Evolutionary conservation across 1,139 yeast species (phyloP), one percentile per base, ranked within the genome.

Genomic region (Keqinozyma sinolaborantium): DNA sequence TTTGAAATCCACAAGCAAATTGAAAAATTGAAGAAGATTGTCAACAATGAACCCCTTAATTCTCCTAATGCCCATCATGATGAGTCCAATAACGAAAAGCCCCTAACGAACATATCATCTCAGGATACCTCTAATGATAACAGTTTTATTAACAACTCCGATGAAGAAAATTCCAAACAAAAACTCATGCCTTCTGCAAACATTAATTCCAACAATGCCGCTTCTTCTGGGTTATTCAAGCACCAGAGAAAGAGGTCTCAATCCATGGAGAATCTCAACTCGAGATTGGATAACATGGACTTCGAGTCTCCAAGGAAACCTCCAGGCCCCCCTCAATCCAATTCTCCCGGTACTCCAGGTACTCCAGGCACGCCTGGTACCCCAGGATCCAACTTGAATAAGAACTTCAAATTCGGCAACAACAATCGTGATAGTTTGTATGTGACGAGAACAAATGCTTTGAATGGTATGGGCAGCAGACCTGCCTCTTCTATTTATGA

Each of bases 1-100:
- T 92, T 88, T 59, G 96, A 90, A 56, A 77, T 94, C 26, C 81
- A 80, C 55, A 87, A 87, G 53, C 95, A 86, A 53, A 90, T 92
- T 48, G 95, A 86, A 54, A 74, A 78, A 28, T 70, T 90, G 44
- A 67, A 68, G 39, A 55, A 61, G 31, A 47, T 56, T 21, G 15
- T 21, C 25, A 30, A 20, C 14, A 15, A 18, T 14, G 13, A 10
- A 23, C 25, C 25, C 7, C 9, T 10, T 6, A 10, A 18, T 18
- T 18, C 21, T 7, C n/a, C 18, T 8, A 27, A 18, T 26, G 13
- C 26, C 7, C 4, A 20, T 7, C 24, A 10, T 24, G 27, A 16
- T 14, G 13, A 24, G 37, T 18, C 21, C 10, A 18, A 18, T 18
- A 10, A 18, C 10, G 21, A 18, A 18, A 18, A 18, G 10, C 21